Base-by-base conservation (phyloP, 495 filamentous ascomycete genomes). In the Aspergillus coremiiformis region DNA sequence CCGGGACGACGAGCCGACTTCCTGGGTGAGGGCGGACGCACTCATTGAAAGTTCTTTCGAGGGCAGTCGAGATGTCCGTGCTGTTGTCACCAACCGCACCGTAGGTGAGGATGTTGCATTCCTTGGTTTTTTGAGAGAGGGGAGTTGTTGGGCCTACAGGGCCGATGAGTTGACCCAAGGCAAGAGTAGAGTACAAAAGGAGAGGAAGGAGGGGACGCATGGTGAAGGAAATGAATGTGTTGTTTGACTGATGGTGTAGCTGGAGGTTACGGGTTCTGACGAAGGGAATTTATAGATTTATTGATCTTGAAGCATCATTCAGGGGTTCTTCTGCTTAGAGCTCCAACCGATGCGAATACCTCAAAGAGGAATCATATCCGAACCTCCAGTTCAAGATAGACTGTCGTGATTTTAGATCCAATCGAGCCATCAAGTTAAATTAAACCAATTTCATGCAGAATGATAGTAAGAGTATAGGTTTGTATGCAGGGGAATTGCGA, bases 41-140 rank as follows among this genome's bases (percentile, higher is more conserved):
- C 14, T 63, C 62, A 0, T 53, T 61, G 53, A 72, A 76, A 0
- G 70, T 62, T 4, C 51, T 61, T 22, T 66, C 61, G 17, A 77
- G 55, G 4, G 72, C 64, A 5, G 60, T 58, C 3, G 72, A 62
- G 47, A 75, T 64, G 45, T 77, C 72, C 1, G 69, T 70, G 2
- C 59, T 65, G 19, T 69, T 69, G 35, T 71, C 70, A 1, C 69
- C 69, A 0, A 70, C 59, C 21, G 60, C 74, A 6, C 74, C 74
- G 51, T 75, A 77, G 46, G 75, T 47, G 37, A 74, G 63, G 44
- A 75, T 66, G 45, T 72, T 73, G 55, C 73, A 75, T 26, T 68
- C 61, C 14, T 58, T 59, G 0, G 55, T 62, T 43, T 68, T 71
- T 8, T 63, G 50, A 1, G 59, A 48, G 1, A 69, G 60, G 11